phyloP scores from a whole-genome alignment of 2,329 filamentous ascomycete species.

The Fusarium sp. region DNA sequence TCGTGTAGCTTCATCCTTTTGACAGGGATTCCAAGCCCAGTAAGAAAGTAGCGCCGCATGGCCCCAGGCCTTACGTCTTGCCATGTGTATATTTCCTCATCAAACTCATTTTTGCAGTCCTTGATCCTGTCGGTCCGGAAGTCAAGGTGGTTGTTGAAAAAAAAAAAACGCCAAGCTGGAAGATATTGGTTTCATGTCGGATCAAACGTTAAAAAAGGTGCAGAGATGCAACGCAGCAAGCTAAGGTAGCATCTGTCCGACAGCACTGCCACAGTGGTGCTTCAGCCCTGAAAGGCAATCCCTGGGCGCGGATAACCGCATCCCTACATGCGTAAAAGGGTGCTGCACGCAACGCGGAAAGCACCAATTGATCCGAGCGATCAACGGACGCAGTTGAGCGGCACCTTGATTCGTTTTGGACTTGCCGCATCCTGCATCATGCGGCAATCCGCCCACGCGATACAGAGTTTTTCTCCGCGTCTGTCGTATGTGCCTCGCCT shows the following conservation, averaged over 20 bases:
- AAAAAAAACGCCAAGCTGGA: conserved; percentile 3
- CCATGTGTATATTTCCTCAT: conserved; percentile 29
- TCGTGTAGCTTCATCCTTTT: conserved; percentile 27
- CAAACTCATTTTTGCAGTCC: conserved; percentile 24
- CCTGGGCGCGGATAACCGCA: conserved; percentile 19
- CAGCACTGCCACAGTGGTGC: conserved; percentile 37
- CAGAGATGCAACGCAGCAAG: conserved; percentile 22
- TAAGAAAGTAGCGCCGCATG: conserved; percentile 45
- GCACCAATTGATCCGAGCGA: conserved; percentile 42
- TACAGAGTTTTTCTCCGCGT: conserved; percentile 35
- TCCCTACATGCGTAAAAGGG: conserved; percentile 12
- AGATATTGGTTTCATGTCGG: conserved; percentile 6
- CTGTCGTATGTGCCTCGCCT: conserved; percentile 19
- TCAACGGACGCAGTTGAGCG: conserved; percentile 34
- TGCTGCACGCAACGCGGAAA: conserved; percentile 25
- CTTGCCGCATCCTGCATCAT: conserved; percentile 39
- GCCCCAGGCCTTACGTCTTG: conserved; percentile 27
- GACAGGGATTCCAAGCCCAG: conserved; percentile 43
- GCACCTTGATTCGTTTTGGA: conserved; percentile 39
- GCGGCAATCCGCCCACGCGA: conserved; percentile 29
- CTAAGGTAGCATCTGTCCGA: conserved; percentile 24
- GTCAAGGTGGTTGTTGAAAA: neutral
- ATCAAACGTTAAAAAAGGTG: conserved; percentile 16
- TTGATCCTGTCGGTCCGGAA: conserved; percentile 21
- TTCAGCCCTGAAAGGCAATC: conserved; percentile 36